Base-by-base conservation (phyloP, 345 rosid genomes). In the Arabidopsis arenosa region DNA sequence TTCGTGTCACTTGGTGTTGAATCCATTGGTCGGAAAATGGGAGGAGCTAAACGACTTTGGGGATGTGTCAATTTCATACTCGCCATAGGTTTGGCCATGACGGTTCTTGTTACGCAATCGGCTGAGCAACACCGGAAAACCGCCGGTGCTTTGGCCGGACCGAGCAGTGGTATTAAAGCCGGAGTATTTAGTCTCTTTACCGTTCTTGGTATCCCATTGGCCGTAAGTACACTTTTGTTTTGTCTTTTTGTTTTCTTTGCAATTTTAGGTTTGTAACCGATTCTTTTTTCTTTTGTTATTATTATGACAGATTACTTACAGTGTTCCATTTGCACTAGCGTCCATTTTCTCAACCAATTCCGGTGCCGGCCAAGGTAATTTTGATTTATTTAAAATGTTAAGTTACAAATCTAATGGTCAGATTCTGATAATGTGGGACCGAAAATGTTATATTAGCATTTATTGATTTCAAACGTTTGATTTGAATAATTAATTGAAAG, bases 241-340 rank as follows among this genome's bases (percentile, higher is more conserved):
- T 48, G 37, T 23, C 49, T 32, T 37, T 47, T 17, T 49, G 54
- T 49, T 49, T 17, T 6, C 4, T n/a, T 35, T 15, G 6, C 2
- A 45, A 15, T n/a, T 45, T 45, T 45, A n/a, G n/a, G 18, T 2
- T 45, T 6, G 6, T 23, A 56, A 43, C 32, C 6, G 11, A 55
- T 44, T 33, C 0, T 9, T 8, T 15, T 48, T 64, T 30, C 5
- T 47, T 44, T 5, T 26, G 18, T 30, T 80, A 77, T 33, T 58
- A 4, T 18, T 30, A 12, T 35, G 80, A 81, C 83, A 93, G 98
- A 75, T 88, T 35, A 91, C 91, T 23, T 88, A 10, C 66, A 93
- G 93, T 63, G 63, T 85, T 56, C 97, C 97, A 1, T 93, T 87
- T 64, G 98, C 98, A 57, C 48, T 93, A 85, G 96, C 97, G 18